Evolutionary conservation across 768 basidiomycete species (phyloP), one percentile per base, ranked within the genome.

Genomic region (Tricholoma furcatifolium): DNA sequence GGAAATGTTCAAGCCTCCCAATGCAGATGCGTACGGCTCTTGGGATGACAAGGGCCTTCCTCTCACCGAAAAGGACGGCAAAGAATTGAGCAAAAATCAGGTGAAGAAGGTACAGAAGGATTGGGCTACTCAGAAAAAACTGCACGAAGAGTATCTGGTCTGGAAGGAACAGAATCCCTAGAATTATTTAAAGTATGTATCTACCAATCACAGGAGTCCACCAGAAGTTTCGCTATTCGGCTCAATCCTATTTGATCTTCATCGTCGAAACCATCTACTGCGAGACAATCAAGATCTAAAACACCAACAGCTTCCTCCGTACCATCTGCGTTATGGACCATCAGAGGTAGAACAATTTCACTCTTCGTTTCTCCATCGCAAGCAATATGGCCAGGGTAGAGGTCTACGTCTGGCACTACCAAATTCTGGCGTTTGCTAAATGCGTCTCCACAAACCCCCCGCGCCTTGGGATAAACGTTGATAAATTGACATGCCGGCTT

Each of bases 401-500:
- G 68, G 21, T 89, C 80, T 17, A 98, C 93, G 54, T 95, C 80
- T 17, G 74, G 70, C 1, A 97, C 91, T n/a, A 93, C 61, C 5
- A 91, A 48, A 0, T 87, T 81, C 57, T 73, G 63, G 40, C 66
- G 68, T 45, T 75, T 75, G 12, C 84, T 50, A 67, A 82, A 96
- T 2, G 87, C 85, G 45, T 85, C 85, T 6, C 92, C 90, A 66
- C 94, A 97, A 10, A 97, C 94, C 24, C 94, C 93, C n/a, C 80
- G 78, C 9, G 74, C 74, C 10, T 78, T 82, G 0, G 77, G 71
- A 4, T 73, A 63, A 38, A 82, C 74, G 51, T 79, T 73, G 66
- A 97, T 93, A 60, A 79, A 84, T 60, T 91, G 88, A 67, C 95
- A 98, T 0, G 95, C 95, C 1, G 94, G 95, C 60, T 88, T 89